Base-by-base conservation (phyloP, 1,139 yeast species). In the Magnusiomyces tetraspermus region DNA sequence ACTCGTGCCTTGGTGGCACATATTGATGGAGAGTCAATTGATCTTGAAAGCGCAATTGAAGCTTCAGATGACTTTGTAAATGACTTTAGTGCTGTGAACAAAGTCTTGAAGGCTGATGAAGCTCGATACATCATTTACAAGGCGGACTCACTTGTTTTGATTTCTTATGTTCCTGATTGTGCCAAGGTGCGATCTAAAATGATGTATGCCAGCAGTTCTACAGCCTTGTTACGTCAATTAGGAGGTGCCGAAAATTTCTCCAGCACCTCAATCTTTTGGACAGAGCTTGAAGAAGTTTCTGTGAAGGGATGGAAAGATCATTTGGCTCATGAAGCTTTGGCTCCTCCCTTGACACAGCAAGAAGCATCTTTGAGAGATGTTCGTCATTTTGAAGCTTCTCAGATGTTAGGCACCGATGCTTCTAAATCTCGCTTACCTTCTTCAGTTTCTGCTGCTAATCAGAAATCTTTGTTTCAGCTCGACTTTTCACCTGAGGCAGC, bases 191-290 rank as follows among this genome's bases (percentile, higher is more conserved):
- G 90, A 55, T 77, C 79, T 55, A 92, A 92, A 67, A 92, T 92
- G 97, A 75, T 92, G 52, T 94, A 90, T 67, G 97, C 98, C 2
- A 85, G 96, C 2, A 83, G 95, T 21, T 87, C 87, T 59, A 83
- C 80, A 63, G 81, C 94, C 0, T 69, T 92, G 48, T 70, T 85
- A 51, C 78, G 85, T 57, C 82, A 83, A 57, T 73, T 92, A 51
- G 95, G 95, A 11, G 79, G 77, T 1, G 70, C 84, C 4, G 81
- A 78, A 58, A 71, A 75, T 51, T 81, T 89, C 63, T 71, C 76
- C 36, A 76, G 80, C 50, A 79, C 66, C 2, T 36, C 49, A 61
- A 69, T 64, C 60, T 82, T 71, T 73, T 80, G 69, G 76, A 86
- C 82, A 63, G 83, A 64, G 68, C 71, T 67, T 26, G 78, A 74